Evolutionary conservation across 1,139 yeast genomes (phyloP).

Genomic region (Debaryomycetaceae sp.): DNA sequence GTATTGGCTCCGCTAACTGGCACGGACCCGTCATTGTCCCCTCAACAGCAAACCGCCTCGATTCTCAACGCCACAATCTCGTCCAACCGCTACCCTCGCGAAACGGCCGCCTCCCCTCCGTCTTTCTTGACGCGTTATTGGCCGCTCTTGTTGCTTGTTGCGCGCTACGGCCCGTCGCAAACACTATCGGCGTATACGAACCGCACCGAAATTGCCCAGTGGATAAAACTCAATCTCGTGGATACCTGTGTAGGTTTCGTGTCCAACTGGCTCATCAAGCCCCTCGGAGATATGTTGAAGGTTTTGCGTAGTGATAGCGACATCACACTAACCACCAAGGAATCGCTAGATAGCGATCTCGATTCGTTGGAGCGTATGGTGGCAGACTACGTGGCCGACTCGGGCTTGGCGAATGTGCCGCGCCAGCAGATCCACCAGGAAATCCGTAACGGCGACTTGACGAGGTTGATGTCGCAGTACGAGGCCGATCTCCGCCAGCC

Average conservation of each 20-base stretch:
- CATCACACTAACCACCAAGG: slow-evolving; percentile 68
- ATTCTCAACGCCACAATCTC: slow-evolving; percentile 5
- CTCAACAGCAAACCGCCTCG: slow-evolving; percentile 6
- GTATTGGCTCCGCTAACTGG: slow-evolving; percentile 7
- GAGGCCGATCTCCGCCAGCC: slow-evolving; percentile 71
- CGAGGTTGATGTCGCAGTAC: slow-evolving; percentile 68
- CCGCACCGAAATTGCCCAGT: slow-evolving; percentile 38
- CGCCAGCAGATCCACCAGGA: slow-evolving; percentile 26
- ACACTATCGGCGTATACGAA: slow-evolving; percentile 35
- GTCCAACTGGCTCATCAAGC: slow-evolving; percentile 74
- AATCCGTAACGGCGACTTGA: slow-evolving; percentile 61
- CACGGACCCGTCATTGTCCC: slow-evolving; percentile 2
- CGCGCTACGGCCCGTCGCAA: slow-evolving; percentile 42
- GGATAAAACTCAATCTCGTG: slow-evolving; percentile 47
- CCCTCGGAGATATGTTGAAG: slow-evolving; percentile 60
- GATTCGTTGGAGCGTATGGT: slow-evolving; percentile 84
- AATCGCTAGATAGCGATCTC: slow-evolving; percentile 68
- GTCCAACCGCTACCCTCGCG: slow-evolving; percentile 1
- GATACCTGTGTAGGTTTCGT: slow-evolving; percentile 61
- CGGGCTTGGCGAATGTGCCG: slow-evolving; percentile 10
- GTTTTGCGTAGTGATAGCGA: slow-evolving; percentile 79
- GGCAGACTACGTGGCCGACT: slow-evolving; percentile 49
- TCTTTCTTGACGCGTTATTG: slow-evolving; percentile 47
- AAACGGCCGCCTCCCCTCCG: slow-evolving; percentile 30
- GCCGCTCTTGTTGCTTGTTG: slow-evolving; percentile 38